These are phyloP conservation scores for Microcyclospora tardicrescens DNA, from an alignment of 2,329 filamentous ascomycete genomes.

Conservation along the genomic window DNA sequence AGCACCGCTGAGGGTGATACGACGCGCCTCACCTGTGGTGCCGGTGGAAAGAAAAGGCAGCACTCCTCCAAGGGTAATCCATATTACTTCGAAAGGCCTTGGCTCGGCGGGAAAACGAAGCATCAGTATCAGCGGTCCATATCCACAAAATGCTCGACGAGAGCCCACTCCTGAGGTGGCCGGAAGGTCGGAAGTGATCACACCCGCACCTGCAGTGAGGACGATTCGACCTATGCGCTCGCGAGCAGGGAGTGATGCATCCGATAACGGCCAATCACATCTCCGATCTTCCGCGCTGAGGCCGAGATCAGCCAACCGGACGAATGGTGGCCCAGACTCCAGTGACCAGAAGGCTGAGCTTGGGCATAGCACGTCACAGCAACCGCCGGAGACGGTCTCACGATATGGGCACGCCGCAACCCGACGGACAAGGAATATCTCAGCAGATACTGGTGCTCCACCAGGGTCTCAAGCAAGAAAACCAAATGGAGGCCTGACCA, in stretches of 20 bases:
- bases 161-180: slow-evolving; percentile 21
- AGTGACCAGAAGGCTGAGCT: slow-evolving; percentile 13
- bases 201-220: slow-evolving; percentile 24
- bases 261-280: slow-evolving; percentile 19
- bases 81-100: slow-evolving; percentile 17
- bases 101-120: slow-evolving; percentile 20
- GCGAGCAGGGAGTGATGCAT: slow-evolving; percentile 22
- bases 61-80: slow-evolving; percentile 24
- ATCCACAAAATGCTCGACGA: slow-evolving; percentile 17
- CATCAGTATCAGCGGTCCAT: slow-evolving; percentile 21
- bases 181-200: slow-evolving; percentile 19
- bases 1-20: slow-evolving; percentile 22
- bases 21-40: slow-evolving; percentile 21
- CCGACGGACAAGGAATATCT: slow-evolving; percentile 34
- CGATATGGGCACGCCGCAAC: slow-evolving; percentile 30
- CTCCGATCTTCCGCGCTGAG: slow-evolving; percentile 16
- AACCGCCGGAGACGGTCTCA: slow-evolving; percentile 37
- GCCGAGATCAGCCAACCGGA: slow-evolving; percentile 18
- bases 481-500: too few species aligned
- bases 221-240: slow-evolving; percentile 17
- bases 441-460: slow-evolving; percentile 50
- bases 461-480: slow-evolving; percentile 69
- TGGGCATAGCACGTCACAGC: slow-evolving; percentile 23
- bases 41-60: slow-evolving; percentile 12
- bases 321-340: slow-evolving; percentile 7